These are phyloP conservation scores for Petasospora fabianii DNA, from an alignment of 1,139 yeast genomes.

Conservation along the genomic window DNA sequence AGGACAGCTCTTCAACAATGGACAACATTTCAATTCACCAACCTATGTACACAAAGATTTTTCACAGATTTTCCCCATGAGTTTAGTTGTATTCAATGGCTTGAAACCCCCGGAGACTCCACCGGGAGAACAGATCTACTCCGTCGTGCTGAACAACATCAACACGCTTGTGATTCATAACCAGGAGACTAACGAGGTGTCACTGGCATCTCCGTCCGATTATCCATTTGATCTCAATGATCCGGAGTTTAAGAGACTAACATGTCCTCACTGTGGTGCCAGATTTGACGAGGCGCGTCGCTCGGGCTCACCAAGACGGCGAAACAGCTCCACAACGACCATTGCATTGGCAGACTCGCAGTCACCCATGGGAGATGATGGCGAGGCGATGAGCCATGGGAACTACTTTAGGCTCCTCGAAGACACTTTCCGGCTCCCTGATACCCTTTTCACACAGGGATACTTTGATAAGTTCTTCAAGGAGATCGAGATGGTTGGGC, in stretches of 20 bases:
- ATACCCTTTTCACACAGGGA: constrained; percentile 58
- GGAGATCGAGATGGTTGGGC: constrained; percentile 51
- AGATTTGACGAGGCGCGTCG: constrained; percentile 4
- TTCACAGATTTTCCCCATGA: no score
- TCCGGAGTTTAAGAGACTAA: neutral
- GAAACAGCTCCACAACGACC: neutral
- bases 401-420: constrained; percentile 17
- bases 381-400: constrained; percentile 1
- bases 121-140: constrained; percentile 14
- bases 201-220: constrained; percentile 6
- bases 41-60: no score
- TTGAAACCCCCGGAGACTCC: constrained; percentile 1
- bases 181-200: constrained; percentile 13
- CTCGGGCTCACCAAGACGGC: neutral
- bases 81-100: constrained; percentile 13
- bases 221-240: neutral
- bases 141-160: constrained; percentile 14
- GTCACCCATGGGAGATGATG: neutral
- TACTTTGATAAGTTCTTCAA: constrained; percentile 69
- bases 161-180: constrained; percentile 14
- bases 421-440: constrained; percentile 13
- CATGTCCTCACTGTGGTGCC: constrained; percentile 19
- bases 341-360: neutral
- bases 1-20: no score
- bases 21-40: no score